Conservation (phyloP, 495 filamentous ascomycete species). For the Penicillium daleae region DNA sequence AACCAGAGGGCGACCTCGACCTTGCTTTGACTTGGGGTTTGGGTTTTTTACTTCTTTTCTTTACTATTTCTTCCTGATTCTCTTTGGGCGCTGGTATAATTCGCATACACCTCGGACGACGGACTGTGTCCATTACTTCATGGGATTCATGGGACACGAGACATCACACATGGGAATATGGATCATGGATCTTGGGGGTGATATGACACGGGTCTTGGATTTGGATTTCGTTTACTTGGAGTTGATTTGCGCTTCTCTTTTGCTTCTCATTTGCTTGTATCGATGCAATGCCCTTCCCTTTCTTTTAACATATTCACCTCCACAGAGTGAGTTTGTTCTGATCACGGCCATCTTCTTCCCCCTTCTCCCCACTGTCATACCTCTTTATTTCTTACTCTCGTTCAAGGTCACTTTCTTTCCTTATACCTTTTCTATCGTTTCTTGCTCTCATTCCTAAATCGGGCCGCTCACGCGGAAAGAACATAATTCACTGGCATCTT, state of each 20-base stretch:
- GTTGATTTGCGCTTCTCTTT: conserved; percentile 1
- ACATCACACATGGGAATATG: conserved; percentile 16
- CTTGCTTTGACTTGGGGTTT: conserved; percentile 23
- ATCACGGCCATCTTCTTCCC: conserved; percentile 11
- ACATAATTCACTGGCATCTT: conserved; percentile 28
- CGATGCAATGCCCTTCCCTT: conserved; percentile 6
- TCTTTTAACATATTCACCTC: conserved; percentile 1
- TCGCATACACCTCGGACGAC: conserved; percentile 14
- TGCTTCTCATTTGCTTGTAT: conserved; percentile 12
- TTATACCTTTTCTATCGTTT: conserved; percentile 13
- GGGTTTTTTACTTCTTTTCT: conserved; percentile 4
- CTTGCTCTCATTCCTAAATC: conserved; percentile 23
- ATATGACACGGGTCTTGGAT: not conserved
- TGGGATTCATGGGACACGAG: conserved; percentile 19
- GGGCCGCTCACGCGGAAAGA: conserved; percentile 42
- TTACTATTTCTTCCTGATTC: not conserved
- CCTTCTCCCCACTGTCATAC: not conserved
- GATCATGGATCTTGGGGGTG: conserved; percentile 14
- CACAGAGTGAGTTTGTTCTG: conserved; percentile 12
- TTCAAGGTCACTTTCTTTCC: conserved; percentile 19
- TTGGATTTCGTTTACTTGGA: conserved; percentile 15
- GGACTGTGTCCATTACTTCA: conserved; percentile 18
- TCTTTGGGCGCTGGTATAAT: conserved; percentile 19
- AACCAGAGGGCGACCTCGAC: conserved; percentile 36
- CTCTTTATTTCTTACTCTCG: conserved; percentile 19